Evolutionary conservation across 106 monocot genomes (phyloP).

Genomic region (Iris macrosiphon): DNA sequence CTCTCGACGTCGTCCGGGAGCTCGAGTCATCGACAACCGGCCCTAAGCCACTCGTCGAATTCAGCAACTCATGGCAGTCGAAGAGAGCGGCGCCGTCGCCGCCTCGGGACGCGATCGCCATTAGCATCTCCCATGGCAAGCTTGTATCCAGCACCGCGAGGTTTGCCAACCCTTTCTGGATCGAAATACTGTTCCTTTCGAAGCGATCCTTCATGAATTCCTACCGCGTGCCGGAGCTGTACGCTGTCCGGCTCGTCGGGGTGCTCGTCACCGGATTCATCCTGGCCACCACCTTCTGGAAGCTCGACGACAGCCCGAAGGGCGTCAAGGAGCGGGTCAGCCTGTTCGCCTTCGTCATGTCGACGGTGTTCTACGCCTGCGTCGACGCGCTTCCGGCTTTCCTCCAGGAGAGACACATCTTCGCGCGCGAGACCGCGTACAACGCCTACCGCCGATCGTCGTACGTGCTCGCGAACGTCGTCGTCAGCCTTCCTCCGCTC

Average conservation of each 20-base stretch:
- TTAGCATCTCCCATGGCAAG: slow-evolving; percentile 54
- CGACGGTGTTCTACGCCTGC: slow-evolving; percentile 65
- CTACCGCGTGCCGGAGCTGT: slow-evolving; percentile 34
- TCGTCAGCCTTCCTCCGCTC: slow-evolving; percentile 43
- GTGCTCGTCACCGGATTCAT: slow-evolving; percentile 55
- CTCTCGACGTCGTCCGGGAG: too few species aligned
- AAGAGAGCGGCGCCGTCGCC: slow-evolving; percentile 2
- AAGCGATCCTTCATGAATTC: slow-evolving; percentile 21
- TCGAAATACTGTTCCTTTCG: slow-evolving; percentile 28
- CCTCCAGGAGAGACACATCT: slow-evolving; percentile 64
- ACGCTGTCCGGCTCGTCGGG: slow-evolving; percentile 30
- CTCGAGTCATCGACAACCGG: too few species aligned
- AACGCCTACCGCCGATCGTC: slow-evolving; percentile 70
- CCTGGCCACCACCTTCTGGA: slow-evolving; percentile 67
- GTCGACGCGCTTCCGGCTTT: slow-evolving; percentile 64
- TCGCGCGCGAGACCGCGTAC: slow-evolving; percentile 68
- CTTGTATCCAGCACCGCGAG: slow-evolving; percentile 41
- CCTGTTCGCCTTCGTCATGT: slow-evolving; percentile 70
- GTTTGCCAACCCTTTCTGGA: slow-evolving; percentile 57
- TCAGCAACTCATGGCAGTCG: too few species aligned
- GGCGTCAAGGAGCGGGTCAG: slow-evolving; percentile 57
- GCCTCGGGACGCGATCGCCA: slow-evolving; percentile 45
- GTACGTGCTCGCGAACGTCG: slow-evolving; percentile 59
- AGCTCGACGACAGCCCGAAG: slow-evolving; percentile 48
- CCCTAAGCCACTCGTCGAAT: too few species aligned